Percentiles rank a stretch among this genome's conserved stretches.
Conservation (phyloP, 805 yeast genomes). For the Barnettozyma sucrosica region DNA sequence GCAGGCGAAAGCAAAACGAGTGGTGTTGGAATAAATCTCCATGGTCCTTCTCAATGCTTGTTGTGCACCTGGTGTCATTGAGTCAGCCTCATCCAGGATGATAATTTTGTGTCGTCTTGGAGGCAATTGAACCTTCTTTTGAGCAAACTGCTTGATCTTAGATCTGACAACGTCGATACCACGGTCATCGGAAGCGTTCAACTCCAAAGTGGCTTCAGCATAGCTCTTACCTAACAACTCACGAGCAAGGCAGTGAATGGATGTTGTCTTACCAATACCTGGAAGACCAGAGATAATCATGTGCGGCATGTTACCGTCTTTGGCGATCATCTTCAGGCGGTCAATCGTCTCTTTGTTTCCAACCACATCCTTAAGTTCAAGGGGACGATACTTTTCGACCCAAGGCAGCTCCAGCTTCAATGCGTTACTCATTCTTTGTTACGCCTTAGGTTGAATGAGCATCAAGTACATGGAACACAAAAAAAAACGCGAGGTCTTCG, state of each 20-base stretch:
- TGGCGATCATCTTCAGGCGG: slow-evolving; percentile 74
- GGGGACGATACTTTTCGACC: slow-evolving; percentile 97
- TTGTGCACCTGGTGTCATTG: slow-evolving; percentile 77
- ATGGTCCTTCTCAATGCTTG: slow-evolving; percentile 74
- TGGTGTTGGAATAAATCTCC: slow-evolving; percentile 93
- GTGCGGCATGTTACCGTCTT: slow-evolving; percentile 96
- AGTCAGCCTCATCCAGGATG: slow-evolving; percentile 92
- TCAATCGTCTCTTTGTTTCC: slow-evolving; percentile 91
- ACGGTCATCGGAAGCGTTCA: slow-evolving; percentile 95
- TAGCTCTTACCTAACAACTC: slow-evolving; percentile 72
- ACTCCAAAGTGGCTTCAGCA: slow-evolving; percentile 79
- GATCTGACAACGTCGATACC: slow-evolving; percentile 96
- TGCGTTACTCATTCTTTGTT: slow-evolving; percentile 11
- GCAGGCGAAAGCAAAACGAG: slow-evolving; percentile 98
- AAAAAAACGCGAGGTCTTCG: neutral
- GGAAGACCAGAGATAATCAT: slow-evolving; percentile 93
- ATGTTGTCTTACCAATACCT: slow-evolving; percentile 96
- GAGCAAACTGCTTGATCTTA: slow-evolving; percentile 93
- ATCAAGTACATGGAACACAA: neutral
- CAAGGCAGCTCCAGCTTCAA: slow-evolving; percentile 26
- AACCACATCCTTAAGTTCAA: slow-evolving; percentile 72
- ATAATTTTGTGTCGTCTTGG: slow-evolving; percentile 88
- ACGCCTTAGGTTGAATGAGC: neutral
- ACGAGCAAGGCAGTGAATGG: slow-evolving; percentile 82
- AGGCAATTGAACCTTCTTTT: slow-evolving; percentile 82